Base-by-base conservation (phyloP, 1,139 yeast species). In the Lodderomyces elongisporus region DNA sequence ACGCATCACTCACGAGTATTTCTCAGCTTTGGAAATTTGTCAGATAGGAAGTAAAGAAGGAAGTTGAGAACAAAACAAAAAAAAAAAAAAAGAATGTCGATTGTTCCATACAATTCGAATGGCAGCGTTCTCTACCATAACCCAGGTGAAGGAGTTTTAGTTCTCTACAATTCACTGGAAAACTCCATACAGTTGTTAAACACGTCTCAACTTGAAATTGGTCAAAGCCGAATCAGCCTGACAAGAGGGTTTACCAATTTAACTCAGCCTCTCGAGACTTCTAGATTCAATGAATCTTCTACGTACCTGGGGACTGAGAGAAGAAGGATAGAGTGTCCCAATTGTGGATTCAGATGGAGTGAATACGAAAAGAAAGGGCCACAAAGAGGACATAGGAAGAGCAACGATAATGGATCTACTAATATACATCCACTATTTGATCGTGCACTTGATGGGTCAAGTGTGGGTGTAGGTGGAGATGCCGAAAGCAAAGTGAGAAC, bases 281-380 rank as follows among this genome's bases (percentile, higher is more conserved):
- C 14, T 9, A 25, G 31, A 16, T 8, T 10, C 22, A 20, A 8
- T 20, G 9, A 7, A 7, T 20, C 22, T 10, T 8, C 7, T 7
- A 7, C 22, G 9, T 20, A 20, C 10, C 9, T 8, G 9, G 22
- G 22, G 7, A 25, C 31, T 10, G 32, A 31, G 10, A 10, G 30
- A 7, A 32, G 32, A 5, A 47, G 49, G 21, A n/a, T n/a, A n/a
- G n/a, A n/a, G n/a, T 70, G 76, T 43, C 73, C 74, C 8, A 63
- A 60, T 39, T 70, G 76, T 48, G 75, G 75, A 3, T 64, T 52
- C 39, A 22, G 39, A 10, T 58, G 63, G 63, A 25, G 44, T n/a
- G 46, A 47, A 21, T 42, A 27, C 22, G 33, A 33, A 9, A 31
- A 25, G 22, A 10, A 14, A 33, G 20, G 12, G 14, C 14, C 12